Percentiles rank a stretch among this genome's conserved stretches.
phyloP scores from a whole-genome alignment of 1,139 yeast genomes.

The Blastobotrys arbuscula region DNA sequence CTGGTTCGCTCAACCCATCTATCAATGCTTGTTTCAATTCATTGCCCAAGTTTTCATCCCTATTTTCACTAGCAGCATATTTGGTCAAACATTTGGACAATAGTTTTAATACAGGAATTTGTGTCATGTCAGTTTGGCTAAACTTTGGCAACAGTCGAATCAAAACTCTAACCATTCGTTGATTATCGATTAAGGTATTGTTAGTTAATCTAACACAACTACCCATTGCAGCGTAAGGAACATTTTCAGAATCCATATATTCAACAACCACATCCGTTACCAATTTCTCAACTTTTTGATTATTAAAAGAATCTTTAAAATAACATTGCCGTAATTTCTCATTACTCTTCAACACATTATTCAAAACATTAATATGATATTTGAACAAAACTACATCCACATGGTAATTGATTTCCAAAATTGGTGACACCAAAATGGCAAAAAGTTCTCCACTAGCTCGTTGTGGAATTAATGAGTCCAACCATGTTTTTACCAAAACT shows the following conservation, averaged over 20 bases:
- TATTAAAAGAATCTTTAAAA: slow-evolving; percentile 12
- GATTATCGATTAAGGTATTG: slow-evolving; percentile 7
- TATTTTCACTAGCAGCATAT: background rate
- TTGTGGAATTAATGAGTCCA: slow-evolving; percentile 44
- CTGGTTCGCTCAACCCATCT: slow-evolving; percentile 32
- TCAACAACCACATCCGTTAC: slow-evolving; percentile 1
- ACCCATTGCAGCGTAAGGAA: background rate
- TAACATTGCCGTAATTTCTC: slow-evolving; percentile 26
- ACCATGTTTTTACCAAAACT: slow-evolving; percentile 50
- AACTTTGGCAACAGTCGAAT: slow-evolving; percentile 7
- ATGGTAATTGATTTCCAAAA: slow-evolving; percentile 29
- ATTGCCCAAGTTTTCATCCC: background rate
- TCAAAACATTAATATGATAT: slow-evolving; percentile 49
- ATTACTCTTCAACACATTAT: slow-evolving; percentile 47
- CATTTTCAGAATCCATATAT: background rate
- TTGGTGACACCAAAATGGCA: slow-evolving; percentile 48
- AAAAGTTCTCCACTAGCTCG: slow-evolving; percentile 59
- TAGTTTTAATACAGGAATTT: slow-evolving; percentile 10
- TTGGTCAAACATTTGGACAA: slow-evolving; percentile 9
- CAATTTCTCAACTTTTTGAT: background rate
- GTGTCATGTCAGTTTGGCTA: slow-evolving; percentile 12
- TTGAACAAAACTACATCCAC: slow-evolving; percentile 58
- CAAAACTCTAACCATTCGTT: slow-evolving; percentile 5
- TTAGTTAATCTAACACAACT: slow-evolving; percentile 7
- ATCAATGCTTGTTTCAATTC: slow-evolving; percentile 33